Conservation (phyloP, 75 land plant species). For the Isoetes taiwanensis region DNA sequence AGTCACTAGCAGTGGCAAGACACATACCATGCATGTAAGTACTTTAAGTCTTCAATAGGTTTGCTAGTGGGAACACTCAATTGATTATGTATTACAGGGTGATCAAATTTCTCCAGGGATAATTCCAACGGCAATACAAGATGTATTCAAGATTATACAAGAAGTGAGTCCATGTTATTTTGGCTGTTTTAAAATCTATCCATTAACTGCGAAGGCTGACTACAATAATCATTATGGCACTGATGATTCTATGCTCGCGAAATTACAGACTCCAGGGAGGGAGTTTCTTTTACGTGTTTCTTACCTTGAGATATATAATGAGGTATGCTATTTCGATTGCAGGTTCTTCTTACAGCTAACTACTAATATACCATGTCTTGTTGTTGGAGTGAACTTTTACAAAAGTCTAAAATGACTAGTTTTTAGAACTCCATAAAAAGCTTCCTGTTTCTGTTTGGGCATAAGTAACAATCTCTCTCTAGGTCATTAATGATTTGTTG, state of each 20-base stretch:
- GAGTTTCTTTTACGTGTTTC: slow-evolving; percentile 96
- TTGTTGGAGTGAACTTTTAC: too few species aligned
- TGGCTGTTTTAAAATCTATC: too few species aligned
- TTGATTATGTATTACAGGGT: slow-evolving; percentile 40
- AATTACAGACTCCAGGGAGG: slow-evolving; percentile 61
- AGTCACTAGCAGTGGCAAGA: slow-evolving; percentile 88
- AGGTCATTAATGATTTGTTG: slow-evolving; percentile 90
- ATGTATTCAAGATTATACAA: slow-evolving; percentile 93
- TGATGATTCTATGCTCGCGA: too few species aligned
- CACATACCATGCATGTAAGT: slow-evolving; percentile 93
- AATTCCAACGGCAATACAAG: slow-evolving; percentile 85
- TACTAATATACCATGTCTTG: not conserved
- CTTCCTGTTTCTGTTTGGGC: too few species aligned
- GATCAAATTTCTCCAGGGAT: slow-evolving; percentile 88
- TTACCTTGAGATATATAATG: slow-evolving; percentile 94
- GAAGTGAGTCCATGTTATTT: slow-evolving; percentile 40
- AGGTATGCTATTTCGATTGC: slow-evolving; percentile 68
- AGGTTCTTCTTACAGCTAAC: too few species aligned
- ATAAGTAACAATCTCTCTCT: not conserved
- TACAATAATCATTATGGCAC: too few species aligned
- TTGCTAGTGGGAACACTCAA: not conserved
- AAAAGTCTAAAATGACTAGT: too few species aligned
- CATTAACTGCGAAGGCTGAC: too few species aligned
- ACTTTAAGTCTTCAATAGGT: not conserved
- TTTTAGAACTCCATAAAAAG: too few species aligned